A percentile compares a stretch with the other conserved stretches of the same genome.
Evolutionary conservation across 1,284 basidiomycete species (phyloP).

Genomic region (Trametes pubescens): DNA sequence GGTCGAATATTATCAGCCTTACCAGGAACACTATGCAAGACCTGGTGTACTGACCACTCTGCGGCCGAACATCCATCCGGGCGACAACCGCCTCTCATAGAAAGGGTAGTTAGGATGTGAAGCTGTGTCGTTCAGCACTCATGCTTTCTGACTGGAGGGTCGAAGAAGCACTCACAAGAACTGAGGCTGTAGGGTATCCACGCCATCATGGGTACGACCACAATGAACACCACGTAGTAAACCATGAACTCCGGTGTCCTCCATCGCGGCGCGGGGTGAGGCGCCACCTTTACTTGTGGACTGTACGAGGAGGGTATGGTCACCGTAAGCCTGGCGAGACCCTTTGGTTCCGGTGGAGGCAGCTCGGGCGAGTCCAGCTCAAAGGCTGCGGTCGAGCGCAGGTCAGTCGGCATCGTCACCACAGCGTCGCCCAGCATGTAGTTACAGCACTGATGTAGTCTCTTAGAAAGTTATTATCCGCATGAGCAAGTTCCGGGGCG

Average conservation of each 20-base stretch:
- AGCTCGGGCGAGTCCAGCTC: slow-evolving; percentile 34
- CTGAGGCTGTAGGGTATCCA: slow-evolving; percentile 86
- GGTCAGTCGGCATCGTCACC: slow-evolving; percentile 43
- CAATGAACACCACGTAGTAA: slow-evolving; percentile 72
- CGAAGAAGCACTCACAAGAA: slow-evolving; percentile 58
- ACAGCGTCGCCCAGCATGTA: slow-evolving; percentile 39
- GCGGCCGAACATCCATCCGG: slow-evolving; percentile 75
- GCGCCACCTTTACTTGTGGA: slow-evolving; percentile 32
- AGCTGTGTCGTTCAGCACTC: slow-evolving; percentile 48
- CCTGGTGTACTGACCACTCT: slow-evolving; percentile 59
- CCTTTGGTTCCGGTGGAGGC: slow-evolving; percentile 33
- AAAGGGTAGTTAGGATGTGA: slow-evolving; percentile 77
- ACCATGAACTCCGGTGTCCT: slow-evolving; percentile 82
- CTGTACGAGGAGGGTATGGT: slow-evolving; percentile 52
- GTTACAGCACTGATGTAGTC: neutral
- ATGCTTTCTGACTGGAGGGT: neutral
- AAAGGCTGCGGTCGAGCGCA: slow-evolving; percentile 35
- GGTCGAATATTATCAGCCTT: neutral
- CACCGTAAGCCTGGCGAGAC: slow-evolving; percentile 56
- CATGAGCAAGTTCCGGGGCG: neutral
- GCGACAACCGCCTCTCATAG: slow-evolving; percentile 68
- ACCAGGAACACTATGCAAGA: neutral
- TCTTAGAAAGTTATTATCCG: neutral
- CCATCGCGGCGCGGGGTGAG: slow-evolving; percentile 69
- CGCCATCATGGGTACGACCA: slow-evolving; percentile 81